These are phyloP conservation scores for Ambrosiella cleistominuta DNA, from an alignment of 2,329 filamentous ascomycete species.

Conservation along the genomic window DNA sequence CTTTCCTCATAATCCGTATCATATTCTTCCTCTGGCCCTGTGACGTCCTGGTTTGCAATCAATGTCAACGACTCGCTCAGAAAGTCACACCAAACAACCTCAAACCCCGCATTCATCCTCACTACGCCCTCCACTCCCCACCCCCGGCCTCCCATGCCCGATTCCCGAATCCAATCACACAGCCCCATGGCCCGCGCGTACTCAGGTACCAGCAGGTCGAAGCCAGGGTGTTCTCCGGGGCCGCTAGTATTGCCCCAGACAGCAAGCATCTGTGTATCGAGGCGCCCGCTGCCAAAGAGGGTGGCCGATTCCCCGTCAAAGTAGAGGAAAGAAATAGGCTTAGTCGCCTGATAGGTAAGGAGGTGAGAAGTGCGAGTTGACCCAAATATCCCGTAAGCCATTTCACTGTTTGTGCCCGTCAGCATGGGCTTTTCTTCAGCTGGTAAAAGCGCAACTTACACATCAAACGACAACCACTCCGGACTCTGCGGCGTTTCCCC, in stretches of 20 bases:
- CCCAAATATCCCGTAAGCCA: conserved; percentile 37
- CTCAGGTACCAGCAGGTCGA: conserved; percentile 22
- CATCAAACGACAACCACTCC: conserved; percentile 35
- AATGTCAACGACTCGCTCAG: conserved; percentile 25
- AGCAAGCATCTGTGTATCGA: conserved; percentile 32
- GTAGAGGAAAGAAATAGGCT: conserved; percentile 26
- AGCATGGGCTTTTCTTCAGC: conserved; percentile 1
- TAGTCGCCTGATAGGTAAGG: conserved; percentile 31
- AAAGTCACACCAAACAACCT: conserved; percentile 36
- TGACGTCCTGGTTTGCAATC: conserved; percentile 28
- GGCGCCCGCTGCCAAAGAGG: conserved; percentile 27
- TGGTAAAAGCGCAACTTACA: conserved; percentile 17
- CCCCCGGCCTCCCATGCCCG: conserved; percentile 25
- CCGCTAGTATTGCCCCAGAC: conserved; percentile 29
- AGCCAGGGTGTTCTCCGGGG: conserved; percentile 13
- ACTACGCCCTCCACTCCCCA: conserved; percentile 34
- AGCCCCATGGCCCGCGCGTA: conserved; percentile 29
- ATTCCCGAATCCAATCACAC: conserved; percentile 27
- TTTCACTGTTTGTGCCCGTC: conserved; percentile 20
- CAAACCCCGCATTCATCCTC: conserved; percentile 34
- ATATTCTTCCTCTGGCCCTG: conserved; percentile 20
- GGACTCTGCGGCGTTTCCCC: conserved; percentile 25
- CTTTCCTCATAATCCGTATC: conserved; percentile 1
- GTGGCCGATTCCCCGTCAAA: conserved; percentile 34
- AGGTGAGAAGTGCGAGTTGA: conserved; percentile 25